phyloP scores from a whole-genome alignment of 2,329 filamentous ascomycete species.

The Exophiala xenobiotica region DNA sequence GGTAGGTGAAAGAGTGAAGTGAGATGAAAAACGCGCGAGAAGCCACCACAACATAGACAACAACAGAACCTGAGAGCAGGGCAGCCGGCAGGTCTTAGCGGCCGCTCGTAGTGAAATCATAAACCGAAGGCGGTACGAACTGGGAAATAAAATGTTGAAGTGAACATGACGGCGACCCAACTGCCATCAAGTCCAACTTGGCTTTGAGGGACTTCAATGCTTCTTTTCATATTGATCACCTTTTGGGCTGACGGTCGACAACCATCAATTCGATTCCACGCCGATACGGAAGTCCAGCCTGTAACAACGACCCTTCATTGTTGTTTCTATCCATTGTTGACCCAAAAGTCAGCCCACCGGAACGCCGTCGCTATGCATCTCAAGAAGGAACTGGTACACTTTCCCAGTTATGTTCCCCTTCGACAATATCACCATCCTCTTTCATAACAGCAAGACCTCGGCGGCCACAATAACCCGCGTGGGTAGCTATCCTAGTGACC shows the following conservation, averaged over 20 bases:
- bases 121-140: too few relatives aligned
- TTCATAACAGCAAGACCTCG: slow-evolving; percentile 46
- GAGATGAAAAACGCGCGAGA: too few relatives aligned
- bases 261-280: neutral
- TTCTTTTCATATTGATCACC: neutral
- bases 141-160: too few relatives aligned
- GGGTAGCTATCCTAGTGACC: slow-evolving; percentile 40
- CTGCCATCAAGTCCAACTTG: neutral
- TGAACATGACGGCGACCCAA: neutral
- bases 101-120: too few relatives aligned
- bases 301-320: neutral
- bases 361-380: slow-evolving; percentile 25
- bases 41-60: neutral
- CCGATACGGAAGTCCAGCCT: neutral
- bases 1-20: neutral
- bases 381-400: slow-evolving; percentile 39
- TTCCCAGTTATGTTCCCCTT: slow-evolving; percentile 48
- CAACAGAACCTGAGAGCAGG: neutral
- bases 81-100: too few relatives aligned
- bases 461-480: slow-evolving; percentile 48
- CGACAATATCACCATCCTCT: slow-evolving; percentile 41
- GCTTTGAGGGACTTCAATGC: neutral
- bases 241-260: slow-evolving; percentile 1
- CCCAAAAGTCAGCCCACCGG: neutral
- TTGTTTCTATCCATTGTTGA: neutral